Base-by-base conservation (phyloP, 768 basidiomycete species). In the Neoboletus magnificus region DNA sequence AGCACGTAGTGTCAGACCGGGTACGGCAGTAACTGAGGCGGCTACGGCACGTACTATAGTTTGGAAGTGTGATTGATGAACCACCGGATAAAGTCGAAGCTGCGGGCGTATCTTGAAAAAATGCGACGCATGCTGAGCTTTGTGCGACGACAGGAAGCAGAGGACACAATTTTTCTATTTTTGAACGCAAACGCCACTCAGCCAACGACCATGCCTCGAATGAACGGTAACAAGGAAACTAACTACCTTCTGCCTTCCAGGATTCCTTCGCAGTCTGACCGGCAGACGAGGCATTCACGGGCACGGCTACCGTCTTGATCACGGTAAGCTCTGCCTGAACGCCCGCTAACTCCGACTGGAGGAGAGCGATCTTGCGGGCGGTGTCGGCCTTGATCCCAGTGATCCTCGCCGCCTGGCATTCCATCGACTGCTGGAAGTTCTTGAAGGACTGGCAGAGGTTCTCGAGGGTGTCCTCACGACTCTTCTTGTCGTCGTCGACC, bases 371-470 rank as follows among this genome's bases (percentile, higher is more conserved):
- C 57, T 55, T 67, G 22, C 49, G 56, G 0, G 66, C 32, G 7
- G 55, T 6, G 25, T 69, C 62, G 20, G 59, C 60, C 50, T 44
- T 66, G 47, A 62, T 37, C 7, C 40, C 56, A 1, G 50, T 55
- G 16, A 59, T 13, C 33, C 53, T 58, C 25, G 64, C 62, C 2
- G 39, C 56, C 4, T 66, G 64, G 35, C 52, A 48, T 20, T 66
- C 61, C 42, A 55, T 44, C 23, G 44, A 46, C 7, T 29, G 22
- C 48, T 52, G 49, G 2, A 52, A 18, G n/a, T 20, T 22, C 32
- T 56, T 50, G 39, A 57, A 5, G 0, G 60, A 58, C 33, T 27
- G 22, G 16, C 53, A 20, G 20, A 66, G 44, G 20, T 33, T 39
- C 45, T 44, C 55, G 11, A 56, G 18, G 3, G 48, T 42, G 5